These are phyloP conservation scores for Fusarium oligoseptatum DNA, from an alignment of 2,329 filamentous ascomycete genomes.

Conservation along the genomic window DNA sequence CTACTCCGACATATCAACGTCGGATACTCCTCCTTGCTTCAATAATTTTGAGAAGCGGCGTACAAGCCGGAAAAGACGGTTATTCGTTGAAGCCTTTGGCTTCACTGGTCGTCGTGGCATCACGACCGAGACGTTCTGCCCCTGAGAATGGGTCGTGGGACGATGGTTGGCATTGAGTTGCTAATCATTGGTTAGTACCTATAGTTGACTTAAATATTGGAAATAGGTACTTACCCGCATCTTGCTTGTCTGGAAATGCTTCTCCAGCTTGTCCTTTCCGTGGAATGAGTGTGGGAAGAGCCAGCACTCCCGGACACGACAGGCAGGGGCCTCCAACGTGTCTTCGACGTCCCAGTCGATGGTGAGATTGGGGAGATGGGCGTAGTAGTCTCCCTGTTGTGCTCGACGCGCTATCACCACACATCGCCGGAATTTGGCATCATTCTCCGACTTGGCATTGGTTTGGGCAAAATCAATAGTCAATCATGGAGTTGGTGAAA, in stretches of 20 bases:
- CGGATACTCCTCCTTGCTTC: too few relatives aligned
- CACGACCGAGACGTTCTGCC: too few relatives aligned
- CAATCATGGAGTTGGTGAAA: slow-evolving; percentile 91
- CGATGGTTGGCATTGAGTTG: too few relatives aligned
- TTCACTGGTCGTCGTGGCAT: too few relatives aligned
- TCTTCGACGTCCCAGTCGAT: neutral
- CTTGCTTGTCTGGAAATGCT: neutral
- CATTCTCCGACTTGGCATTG: too few relatives aligned
- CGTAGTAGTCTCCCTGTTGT: neutral
- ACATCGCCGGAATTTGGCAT: neutral
- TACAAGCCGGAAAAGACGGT: too few relatives aligned
- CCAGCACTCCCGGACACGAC: neutral
- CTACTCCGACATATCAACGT: too few relatives aligned
- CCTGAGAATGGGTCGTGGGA: too few relatives aligned
- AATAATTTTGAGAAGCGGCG: too few relatives aligned
- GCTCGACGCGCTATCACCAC: neutral
- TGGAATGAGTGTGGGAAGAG: neutral
- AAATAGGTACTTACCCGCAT: neutral
- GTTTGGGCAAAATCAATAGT: slow-evolving; percentile 54
- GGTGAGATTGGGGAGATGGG: neutral
- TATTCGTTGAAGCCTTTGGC: too few relatives aligned
- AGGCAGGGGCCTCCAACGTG: neutral
- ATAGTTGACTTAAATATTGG: neutral
- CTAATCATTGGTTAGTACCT: too few relatives aligned
- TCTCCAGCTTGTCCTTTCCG: neutral